Conservation (phyloP, 371 early-diverging fungal genomes). For the Rhizopus delemar region DNA sequence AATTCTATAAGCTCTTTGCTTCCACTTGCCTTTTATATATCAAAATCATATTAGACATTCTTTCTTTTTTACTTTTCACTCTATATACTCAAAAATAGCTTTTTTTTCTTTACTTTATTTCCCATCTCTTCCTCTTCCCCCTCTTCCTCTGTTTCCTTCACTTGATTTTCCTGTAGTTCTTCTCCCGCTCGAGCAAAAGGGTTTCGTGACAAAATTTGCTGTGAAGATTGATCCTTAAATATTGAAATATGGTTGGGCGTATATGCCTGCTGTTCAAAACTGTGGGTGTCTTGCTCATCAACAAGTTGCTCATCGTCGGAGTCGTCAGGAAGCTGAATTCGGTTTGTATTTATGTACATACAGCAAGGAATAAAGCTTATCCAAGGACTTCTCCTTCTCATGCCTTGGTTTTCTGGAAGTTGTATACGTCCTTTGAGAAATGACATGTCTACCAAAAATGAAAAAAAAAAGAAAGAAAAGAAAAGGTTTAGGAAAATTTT, state of each 20-base stretch:
- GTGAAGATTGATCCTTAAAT: not conserved
- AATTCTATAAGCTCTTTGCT: constrained; percentile 15
- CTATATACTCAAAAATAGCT: not conserved
- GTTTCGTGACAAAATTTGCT: constrained; percentile 13
- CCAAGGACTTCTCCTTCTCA: not conserved
- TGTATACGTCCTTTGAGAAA: constrained; percentile 1
- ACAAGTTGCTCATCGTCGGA: constrained; percentile 19
- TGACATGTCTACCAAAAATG: not conserved
- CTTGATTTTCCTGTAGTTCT: not conserved
- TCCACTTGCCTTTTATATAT: not conserved
- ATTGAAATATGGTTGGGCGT: not conserved
- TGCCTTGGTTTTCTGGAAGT: not conserved
- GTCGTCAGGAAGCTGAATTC: constrained; percentile 26
- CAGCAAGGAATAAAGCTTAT: constrained; percentile 19
- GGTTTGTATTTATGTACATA: constrained; percentile 2
- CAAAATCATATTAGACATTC: not conserved
- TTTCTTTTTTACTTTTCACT: not conserved
- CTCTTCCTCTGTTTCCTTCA: not conserved
- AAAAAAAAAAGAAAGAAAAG: not conserved
- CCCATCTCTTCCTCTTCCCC: not conserved
- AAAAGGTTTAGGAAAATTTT: not conserved
- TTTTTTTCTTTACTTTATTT: not conserved
- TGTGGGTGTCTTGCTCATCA: constrained; percentile 9
- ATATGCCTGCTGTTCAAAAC: not conserved
- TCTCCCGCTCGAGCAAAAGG: constrained; percentile 20